phyloP scores from a whole-genome alignment of 176 grass and related monocot genomes.

The Chloris gayana region DNA sequence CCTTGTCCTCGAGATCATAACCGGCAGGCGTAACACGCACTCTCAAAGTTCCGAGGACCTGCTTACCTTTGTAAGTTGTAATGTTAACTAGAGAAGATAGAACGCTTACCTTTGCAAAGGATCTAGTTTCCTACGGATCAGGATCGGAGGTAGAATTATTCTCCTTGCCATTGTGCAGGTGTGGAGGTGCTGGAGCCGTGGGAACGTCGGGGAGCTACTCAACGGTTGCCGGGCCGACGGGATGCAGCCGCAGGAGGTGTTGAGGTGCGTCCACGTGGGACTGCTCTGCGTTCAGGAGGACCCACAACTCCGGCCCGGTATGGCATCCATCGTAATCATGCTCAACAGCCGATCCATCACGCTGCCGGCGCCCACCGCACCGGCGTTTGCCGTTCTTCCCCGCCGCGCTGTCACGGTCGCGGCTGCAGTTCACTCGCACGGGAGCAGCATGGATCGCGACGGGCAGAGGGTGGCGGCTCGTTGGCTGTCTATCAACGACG shows the following conservation, averaged over 20 bases:
- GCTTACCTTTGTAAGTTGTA: too few relatives aligned
- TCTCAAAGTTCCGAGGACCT: too few relatives aligned
- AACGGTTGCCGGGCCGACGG: constrained; percentile 10
- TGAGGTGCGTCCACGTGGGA: constrained; percentile 51
- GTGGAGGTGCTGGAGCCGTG: constrained; percentile 42
- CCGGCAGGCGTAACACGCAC: too few relatives aligned
- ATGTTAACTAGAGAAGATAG: too few relatives aligned
- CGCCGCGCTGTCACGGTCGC: too few relatives aligned
- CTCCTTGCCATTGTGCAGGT: too few relatives aligned
- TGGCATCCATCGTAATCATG: constrained; percentile 52
- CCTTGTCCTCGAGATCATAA: too few relatives aligned
- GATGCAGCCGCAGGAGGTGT: constrained; percentile 17
- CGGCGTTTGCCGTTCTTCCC: constrained; percentile 33
- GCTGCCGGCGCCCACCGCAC: constrained; percentile 30
- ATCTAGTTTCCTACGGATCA: too few relatives aligned
- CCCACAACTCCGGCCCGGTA: constrained; percentile 38
- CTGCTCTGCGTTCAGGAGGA: constrained; percentile 58
- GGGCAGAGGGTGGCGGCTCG: neutral
- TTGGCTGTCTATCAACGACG: neutral
- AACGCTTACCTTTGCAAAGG: too few relatives aligned
- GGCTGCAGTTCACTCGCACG: too few relatives aligned
- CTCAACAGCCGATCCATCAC: constrained; percentile 48
- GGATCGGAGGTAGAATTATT: too few relatives aligned
- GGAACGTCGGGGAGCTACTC: constrained; percentile 17
- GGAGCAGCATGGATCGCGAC: neutral